These are phyloP conservation scores for Borealophlyctis nickersoniae DNA, from an alignment of 192 early-diverging fungal genomes.

Conservation along the genomic window DNA sequence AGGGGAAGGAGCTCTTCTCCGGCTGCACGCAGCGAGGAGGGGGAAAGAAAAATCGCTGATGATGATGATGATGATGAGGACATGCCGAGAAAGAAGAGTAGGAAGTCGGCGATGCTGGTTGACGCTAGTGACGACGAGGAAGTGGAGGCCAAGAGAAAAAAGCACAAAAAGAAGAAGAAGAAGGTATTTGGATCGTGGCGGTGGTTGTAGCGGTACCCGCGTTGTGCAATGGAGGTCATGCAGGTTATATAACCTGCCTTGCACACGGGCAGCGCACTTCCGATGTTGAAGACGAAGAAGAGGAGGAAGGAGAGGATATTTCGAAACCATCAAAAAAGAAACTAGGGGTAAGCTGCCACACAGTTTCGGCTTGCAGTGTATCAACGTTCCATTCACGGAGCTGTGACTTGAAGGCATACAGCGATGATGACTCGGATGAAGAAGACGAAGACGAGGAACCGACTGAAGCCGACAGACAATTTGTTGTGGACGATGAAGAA, in stretches of 20 bases:
- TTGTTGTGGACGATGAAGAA: constrained; percentile 56
- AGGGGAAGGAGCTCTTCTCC: no score
- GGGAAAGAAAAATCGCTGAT: background rate
- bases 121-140: background rate
- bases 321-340: constrained; percentile 19
- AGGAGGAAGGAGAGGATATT: constrained; percentile 26
- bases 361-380: background rate
- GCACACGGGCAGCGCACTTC: background rate
- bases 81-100: background rate
- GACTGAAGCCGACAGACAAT: constrained; percentile 50
- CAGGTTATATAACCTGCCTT: background rate
- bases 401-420: constrained; percentile 14
- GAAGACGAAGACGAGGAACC: constrained; percentile 38
- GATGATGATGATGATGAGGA: background rate
- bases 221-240: background rate
- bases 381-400: background rate
- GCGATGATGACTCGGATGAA: constrained; percentile 35
- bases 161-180: background rate
- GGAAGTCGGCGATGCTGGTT: no score
- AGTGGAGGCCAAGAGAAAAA: background rate
- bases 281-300: constrained; percentile 12
- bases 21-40: background rate
- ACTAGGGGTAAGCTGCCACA: constrained; percentile 13
- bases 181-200: background rate
- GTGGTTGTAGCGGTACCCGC: background rate